phyloP scores from a whole-genome alignment of 2,329 filamentous ascomycete genomes.

The Fusarium siculi region DNA sequence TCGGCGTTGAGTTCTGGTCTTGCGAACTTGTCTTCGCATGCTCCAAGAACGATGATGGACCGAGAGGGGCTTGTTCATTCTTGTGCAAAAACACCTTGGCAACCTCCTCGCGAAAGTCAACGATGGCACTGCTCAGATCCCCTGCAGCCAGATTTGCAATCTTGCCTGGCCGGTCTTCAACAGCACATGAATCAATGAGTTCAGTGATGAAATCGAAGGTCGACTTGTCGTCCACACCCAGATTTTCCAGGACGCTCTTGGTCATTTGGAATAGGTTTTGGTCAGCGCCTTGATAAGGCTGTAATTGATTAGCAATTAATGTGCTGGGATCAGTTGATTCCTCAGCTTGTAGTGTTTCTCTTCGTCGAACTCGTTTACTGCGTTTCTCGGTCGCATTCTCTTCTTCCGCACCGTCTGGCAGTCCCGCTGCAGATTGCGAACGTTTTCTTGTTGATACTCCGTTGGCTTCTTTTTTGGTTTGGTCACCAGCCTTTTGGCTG shows the following conservation, averaged over 20 bases:
- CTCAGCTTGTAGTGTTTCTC: slow-evolving; percentile 63
- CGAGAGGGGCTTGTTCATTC: slow-evolving; percentile 62
- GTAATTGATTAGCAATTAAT: slow-evolving; percentile 64
- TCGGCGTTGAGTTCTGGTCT: slow-evolving; percentile 57
- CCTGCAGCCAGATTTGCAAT: slow-evolving; percentile 58
- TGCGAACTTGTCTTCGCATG: slow-evolving; percentile 68
- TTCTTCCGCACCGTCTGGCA: slow-evolving; percentile 66
- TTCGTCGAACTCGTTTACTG: slow-evolving; percentile 71
- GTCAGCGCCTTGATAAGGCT: slow-evolving; percentile 67
- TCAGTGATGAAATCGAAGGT: slow-evolving; percentile 60
- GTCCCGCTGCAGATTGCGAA: slow-evolving; percentile 70
- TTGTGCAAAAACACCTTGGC: slow-evolving; percentile 65
- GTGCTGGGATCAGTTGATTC: slow-evolving; percentile 64
- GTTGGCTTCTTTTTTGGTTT: slow-evolving; percentile 49
- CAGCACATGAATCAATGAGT: slow-evolving; percentile 62
- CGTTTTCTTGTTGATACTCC: slow-evolving; percentile 65
- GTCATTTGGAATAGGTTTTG: slow-evolving; percentile 66
- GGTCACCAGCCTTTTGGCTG: slow-evolving; percentile 43
- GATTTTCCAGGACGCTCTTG: slow-evolving; percentile 64
- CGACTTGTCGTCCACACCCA: slow-evolving; percentile 63
- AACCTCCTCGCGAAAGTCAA: slow-evolving; percentile 63
- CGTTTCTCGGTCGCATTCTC: slow-evolving; percentile 68
- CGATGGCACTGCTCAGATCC: slow-evolving; percentile 62
- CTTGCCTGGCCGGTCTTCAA: slow-evolving; percentile 62
- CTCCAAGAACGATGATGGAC: slow-evolving; percentile 71